Base-by-base conservation (phyloP, 1,139 yeast species). In the Kodamaea ohmeri region DNA sequence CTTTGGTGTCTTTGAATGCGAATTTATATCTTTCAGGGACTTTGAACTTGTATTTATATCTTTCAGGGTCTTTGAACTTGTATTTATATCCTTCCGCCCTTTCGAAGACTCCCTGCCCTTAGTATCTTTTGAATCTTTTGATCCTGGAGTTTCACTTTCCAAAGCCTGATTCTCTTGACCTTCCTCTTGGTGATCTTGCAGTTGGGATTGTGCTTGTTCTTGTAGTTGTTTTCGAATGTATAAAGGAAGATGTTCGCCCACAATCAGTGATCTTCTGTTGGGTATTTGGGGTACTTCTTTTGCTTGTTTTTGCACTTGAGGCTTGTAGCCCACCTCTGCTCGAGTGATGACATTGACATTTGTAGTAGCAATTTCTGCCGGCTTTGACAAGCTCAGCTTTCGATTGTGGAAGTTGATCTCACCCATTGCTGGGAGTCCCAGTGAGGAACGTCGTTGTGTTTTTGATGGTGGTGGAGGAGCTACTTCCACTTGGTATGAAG, bases 211-310 rank as follows among this genome's bases (percentile, higher is more conserved):
- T n/a, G 20, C 30, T 9, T 17, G 30, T 32, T 13, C 25, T 25
- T 34, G 43, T 4, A 67, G 42, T 47, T 68, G 74, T 13, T 61
- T 53, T 33, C 56, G 52, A 15, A 70, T 69, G 43, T 70, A 70
- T 8, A 44, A 34, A 1, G 76, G 76, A n/a, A 70, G 50, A 27
- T 52, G 57, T 36, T 65, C 71, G 1, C 67, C 71, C 13, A 69
- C 71, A 27, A 67, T 42, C 3, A 74, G 69, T 24, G 51, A 47
- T 32, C 73, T 46, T 42, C 73, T 46, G 8, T 35, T 21, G 29
- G 35, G 19, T n/a, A 29, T 13, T 27, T 33, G 44, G 14, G 15
- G 18, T 16, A 22, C 15, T 4, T 20, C 15, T 12, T 7, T 31
- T 25, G 34, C 27, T 17, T 15, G 7, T 25, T 14, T 33, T 14